A percentile compares a stretch with the other conserved stretches of the same genome.
These are phyloP conservation scores for Trichoderma sp. DNA, from an alignment of 2,329 filamentous ascomycete species.

Conservation along the genomic window DNA sequence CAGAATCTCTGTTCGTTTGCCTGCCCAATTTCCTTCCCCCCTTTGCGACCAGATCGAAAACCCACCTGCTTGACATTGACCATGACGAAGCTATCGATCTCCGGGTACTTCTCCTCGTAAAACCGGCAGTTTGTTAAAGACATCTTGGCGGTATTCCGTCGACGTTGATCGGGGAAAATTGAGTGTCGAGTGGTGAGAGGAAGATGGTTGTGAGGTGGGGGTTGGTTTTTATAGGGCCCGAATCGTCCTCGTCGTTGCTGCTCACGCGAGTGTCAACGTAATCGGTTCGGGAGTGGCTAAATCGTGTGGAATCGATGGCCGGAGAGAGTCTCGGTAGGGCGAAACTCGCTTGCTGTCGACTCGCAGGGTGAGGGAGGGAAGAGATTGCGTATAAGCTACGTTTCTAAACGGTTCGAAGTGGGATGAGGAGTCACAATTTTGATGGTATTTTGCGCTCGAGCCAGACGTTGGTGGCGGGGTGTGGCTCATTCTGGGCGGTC, in stretches of 20 bases:
- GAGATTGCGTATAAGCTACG: slow-evolving; percentile 7
- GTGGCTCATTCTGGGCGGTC: slow-evolving; percentile 35
- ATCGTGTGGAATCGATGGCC: neutral
- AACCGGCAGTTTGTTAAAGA: slow-evolving; percentile 96
- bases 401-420: slow-evolving; percentile 24
- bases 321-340: neutral
- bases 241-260: slow-evolving; percentile 14
- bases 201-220: slow-evolving; percentile 39
- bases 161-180: slow-evolving; percentile 12
- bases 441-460: slow-evolving; percentile 44
- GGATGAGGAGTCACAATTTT: slow-evolving; percentile 49
- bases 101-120: slow-evolving; percentile 91
- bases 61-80: slow-evolving; percentile 97
- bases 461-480: slow-evolving; percentile 47
- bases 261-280: slow-evolving; percentile 14
- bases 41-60: slow-evolving; percentile 4
- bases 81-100: slow-evolving; percentile 99
- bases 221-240: slow-evolving; percentile 27
- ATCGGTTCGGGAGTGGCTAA: slow-evolving; percentile 1
- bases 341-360: neutral
- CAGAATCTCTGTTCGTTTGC: neutral
- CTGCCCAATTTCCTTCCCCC: neutral
- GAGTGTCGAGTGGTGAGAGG: slow-evolving; percentile 26
- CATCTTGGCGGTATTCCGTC: slow-evolving; percentile 65
- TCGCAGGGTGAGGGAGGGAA: neutral